These are phyloP conservation scores for Hypomyces perniciosus DNA, from an alignment of 2,329 filamentous ascomycete genomes.

Conservation along the genomic window DNA sequence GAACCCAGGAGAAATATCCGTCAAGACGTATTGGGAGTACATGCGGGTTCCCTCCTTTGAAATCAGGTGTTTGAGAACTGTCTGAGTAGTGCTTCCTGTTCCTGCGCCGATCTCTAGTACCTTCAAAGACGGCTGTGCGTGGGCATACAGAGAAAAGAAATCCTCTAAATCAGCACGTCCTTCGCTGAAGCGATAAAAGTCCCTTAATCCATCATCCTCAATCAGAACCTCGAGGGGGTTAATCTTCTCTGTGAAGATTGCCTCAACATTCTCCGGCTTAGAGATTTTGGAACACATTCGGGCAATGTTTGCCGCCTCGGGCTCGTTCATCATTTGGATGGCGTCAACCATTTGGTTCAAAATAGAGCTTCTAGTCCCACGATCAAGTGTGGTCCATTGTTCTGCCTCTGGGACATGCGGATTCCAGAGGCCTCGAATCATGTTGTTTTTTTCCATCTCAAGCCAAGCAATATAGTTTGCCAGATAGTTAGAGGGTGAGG, in stretches of 20 bases:
- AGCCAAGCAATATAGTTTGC: constrained; percentile 8
- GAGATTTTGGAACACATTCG: not conserved
- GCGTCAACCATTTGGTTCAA: not conserved
- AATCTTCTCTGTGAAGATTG: not conserved
- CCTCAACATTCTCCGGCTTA: not conserved
- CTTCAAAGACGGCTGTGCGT: constrained; percentile 3
- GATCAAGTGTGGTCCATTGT: constrained; percentile 2
- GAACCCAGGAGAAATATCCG: constrained; percentile 21
- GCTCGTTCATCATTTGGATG: not conserved
- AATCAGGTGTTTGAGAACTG: constrained; percentile 15
- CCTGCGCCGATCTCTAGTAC: constrained; percentile 31
- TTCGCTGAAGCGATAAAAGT: not conserved
- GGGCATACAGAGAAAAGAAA: not conserved
- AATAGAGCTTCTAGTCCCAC: not conserved
- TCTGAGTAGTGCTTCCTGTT: constrained; percentile 27
- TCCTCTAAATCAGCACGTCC: not conserved
- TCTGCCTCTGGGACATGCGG: not conserved
- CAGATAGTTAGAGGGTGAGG: not conserved
- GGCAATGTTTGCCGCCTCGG: not conserved
- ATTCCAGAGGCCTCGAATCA: not conserved
- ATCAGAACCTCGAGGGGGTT: not conserved
- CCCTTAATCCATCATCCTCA: not conserved
- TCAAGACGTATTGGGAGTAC: constrained; percentile 18
- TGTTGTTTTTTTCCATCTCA: not conserved
- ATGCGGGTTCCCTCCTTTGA: not conserved